Evolutionary conservation across 2,329 filamentous ascomycete species (phyloP).

Genomic region (Cercospora citrullina): DNA sequence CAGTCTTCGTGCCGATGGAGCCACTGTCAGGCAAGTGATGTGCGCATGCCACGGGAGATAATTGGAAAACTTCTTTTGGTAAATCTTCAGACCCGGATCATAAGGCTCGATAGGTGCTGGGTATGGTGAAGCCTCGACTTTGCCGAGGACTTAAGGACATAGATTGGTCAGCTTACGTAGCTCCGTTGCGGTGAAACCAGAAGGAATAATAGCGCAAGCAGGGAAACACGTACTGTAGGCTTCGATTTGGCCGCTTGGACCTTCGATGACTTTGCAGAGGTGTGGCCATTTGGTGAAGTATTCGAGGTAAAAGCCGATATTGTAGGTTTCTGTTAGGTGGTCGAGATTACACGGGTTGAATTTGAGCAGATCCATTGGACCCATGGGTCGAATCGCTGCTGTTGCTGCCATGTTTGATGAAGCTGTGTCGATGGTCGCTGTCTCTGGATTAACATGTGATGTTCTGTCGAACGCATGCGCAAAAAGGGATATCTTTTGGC

Average conservation of each 20-base stretch:
- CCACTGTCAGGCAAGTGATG: constrained; percentile 92
- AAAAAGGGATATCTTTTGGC: not conserved
- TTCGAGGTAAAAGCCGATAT: constrained; percentile 90
- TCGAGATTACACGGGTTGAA: constrained; percentile 96
- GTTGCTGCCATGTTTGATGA: not conserved
- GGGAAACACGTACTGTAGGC: constrained; percentile 73
- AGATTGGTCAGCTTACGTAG: not conserved
- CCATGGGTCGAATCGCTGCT: constrained; percentile 73
- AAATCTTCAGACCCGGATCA: constrained; percentile 51
- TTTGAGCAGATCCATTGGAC: constrained; percentile 77
- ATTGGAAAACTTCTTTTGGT: constrained; percentile 53
- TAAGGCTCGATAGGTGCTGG: constrained; percentile 72
- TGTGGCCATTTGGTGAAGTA: constrained; percentile 96
- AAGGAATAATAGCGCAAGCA: not conserved
- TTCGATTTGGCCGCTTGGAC: constrained; percentile 81
- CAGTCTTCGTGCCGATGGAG: constrained; percentile 78
- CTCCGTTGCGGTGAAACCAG: not conserved
- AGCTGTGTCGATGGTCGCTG: not conserved
- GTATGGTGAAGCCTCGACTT: constrained; percentile 79
- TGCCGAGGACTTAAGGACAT: constrained; percentile 76
- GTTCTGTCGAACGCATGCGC: not conserved
- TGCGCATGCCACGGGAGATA: constrained; percentile 99
- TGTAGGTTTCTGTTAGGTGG: constrained; percentile 96
- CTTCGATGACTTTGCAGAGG: constrained; percentile 88
- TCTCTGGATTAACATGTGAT: not conserved